phyloP scores from a whole-genome alignment of 805 yeast genomes.

The Wilhelminamyces savonicus region DNA sequence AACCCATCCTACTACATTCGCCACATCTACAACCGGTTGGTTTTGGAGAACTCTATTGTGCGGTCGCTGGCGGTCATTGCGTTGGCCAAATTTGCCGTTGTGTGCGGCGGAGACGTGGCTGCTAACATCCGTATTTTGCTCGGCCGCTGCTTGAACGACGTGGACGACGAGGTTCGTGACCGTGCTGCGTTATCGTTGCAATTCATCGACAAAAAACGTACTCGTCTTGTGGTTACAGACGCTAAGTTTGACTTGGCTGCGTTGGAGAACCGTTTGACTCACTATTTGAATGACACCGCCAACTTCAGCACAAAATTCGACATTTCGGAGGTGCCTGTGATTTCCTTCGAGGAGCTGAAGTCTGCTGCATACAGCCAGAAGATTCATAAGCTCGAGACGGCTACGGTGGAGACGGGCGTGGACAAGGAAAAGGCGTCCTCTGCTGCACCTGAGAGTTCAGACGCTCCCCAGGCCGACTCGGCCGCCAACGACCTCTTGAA shows the following conservation, averaged over 20 bases:
- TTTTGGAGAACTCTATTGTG: constrained; percentile 89
- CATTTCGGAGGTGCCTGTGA: constrained; percentile 56
- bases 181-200: constrained; percentile 85
- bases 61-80: constrained; percentile 95
- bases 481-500: constrained; percentile 25
- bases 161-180: constrained; percentile 96
- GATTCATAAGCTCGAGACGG: constrained; percentile 31
- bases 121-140: constrained; percentile 70
- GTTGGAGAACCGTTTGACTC: constrained; percentile 71
- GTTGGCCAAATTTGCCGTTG: constrained; percentile 80
- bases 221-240: constrained; percentile 56
- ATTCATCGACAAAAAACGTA: constrained; percentile 39
- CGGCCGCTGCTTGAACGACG: constrained; percentile 78
- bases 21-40: constrained; percentile 95
- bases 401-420: constrained; percentile 12
- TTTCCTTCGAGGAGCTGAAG: constrained; percentile 62
- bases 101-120: constrained; percentile 60
- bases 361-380: constrained; percentile 57
- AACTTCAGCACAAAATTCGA: constrained; percentile 60
- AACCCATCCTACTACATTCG: constrained; percentile 89
- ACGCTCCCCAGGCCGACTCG: constrained; percentile 16
- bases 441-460: constrained; percentile 6
- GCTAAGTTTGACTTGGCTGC: constrained; percentile 66
- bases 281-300: constrained; percentile 55
- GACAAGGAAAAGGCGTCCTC: constrained; percentile 5